Conservation (phyloP, 345 rosid genomes). For the Lepidium africanum region DNA sequence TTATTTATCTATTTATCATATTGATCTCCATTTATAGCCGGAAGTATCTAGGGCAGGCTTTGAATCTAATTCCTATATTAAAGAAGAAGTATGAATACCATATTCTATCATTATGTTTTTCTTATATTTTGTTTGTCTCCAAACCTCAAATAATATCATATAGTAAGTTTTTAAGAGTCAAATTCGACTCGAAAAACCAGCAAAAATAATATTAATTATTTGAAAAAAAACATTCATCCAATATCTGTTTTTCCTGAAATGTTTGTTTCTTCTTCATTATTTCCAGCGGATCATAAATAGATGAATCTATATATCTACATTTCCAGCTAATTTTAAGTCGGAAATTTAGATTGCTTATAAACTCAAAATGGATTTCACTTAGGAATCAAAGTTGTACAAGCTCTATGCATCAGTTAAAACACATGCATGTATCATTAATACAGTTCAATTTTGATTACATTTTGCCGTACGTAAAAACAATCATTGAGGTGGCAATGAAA, state of each 20-base stretch:
- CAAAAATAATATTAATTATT: not conserved
- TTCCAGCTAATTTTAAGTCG: too few species aligned
- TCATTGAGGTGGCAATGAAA: slow-evolving; percentile 16
- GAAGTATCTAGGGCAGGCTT: not conserved
- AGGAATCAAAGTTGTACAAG: not conserved
- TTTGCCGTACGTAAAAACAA: slow-evolving; percentile 17
- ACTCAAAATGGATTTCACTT: not conserved
- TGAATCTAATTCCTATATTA: not conserved
- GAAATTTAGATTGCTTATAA: too few species aligned
- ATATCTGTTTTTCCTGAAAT: not conserved
- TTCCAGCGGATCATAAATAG: too few species aligned
- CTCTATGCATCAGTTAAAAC: too few species aligned
- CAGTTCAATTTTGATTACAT: not conserved
- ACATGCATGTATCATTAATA: not conserved
- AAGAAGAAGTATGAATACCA: not conserved
- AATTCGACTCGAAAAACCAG: too few species aligned
- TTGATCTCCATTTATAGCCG: not conserved
- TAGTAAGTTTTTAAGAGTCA: too few species aligned
- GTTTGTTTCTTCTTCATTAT: too few species aligned
- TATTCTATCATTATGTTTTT: too few species aligned
- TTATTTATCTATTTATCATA: not conserved
- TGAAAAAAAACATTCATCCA: not conserved
- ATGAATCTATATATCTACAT: too few species aligned
- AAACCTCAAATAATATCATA: too few species aligned
- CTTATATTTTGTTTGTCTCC: too few species aligned